phyloP scores from a whole-genome alignment of 1,284 basidiomycete species.

The Ceratobasidium sp. region DNA sequence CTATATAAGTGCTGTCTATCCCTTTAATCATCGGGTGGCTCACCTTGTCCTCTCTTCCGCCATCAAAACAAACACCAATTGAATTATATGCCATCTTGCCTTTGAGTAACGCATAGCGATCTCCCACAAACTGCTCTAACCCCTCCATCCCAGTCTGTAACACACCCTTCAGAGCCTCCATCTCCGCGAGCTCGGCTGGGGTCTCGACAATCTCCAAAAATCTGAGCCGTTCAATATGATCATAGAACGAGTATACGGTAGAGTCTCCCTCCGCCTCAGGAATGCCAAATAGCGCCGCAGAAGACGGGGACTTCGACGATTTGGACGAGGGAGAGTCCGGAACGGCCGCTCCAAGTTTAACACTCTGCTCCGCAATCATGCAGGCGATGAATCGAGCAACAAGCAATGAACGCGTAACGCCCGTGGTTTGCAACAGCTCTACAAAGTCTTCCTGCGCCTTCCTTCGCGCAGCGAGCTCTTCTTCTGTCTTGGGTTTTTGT shows the following conservation, averaged over 20 bases:
- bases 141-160: slow-evolving; percentile 71
- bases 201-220: slow-evolving; percentile 68
- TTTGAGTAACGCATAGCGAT: slow-evolving; percentile 69
- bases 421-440: slow-evolving; percentile 66
- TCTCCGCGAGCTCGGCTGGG: slow-evolving; percentile 62
- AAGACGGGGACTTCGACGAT: slow-evolving; percentile 49
- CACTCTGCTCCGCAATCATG: slow-evolving; percentile 74
- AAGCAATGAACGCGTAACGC: slow-evolving; percentile 66
- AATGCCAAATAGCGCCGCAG: slow-evolving; percentile 56
- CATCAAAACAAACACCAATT: slow-evolving; percentile 73
- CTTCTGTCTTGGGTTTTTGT: slow-evolving; percentile 53
- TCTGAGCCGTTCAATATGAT: slow-evolving; percentile 79
- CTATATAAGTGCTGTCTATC: background rate
- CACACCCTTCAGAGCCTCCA: slow-evolving; percentile 67
- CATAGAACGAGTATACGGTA: slow-evolving; percentile 73
- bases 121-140: slow-evolving; percentile 74
- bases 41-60: slow-evolving; percentile 78
- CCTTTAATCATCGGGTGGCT: slow-evolving; percentile 47
- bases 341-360: slow-evolving; percentile 63
- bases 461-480: slow-evolving; percentile 60
- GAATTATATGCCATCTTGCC: slow-evolving; percentile 82
- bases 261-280: slow-evolving; percentile 56
- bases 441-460: slow-evolving; percentile 69
- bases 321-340: slow-evolving; percentile 51
- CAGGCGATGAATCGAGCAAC: slow-evolving; percentile 77